Base-by-base conservation (phyloP, 2,329 filamentous ascomycete species). In the Stachybotrys echinatus region DNA sequence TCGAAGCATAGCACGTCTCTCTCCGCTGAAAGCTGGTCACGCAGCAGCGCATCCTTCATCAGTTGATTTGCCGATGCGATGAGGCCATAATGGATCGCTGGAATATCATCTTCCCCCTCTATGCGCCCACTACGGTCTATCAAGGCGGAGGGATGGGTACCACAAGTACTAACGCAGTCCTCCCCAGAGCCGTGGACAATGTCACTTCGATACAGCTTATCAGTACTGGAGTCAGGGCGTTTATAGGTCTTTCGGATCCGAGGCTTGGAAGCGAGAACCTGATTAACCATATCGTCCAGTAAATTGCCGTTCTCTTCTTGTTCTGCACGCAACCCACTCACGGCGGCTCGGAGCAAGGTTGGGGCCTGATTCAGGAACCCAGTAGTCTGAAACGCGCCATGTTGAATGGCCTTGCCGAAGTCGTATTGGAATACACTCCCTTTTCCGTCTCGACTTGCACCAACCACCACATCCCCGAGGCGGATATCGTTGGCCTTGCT, bases 401-500 rank as follows among this genome's bases (percentile, higher is more conserved):
- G 47, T 22, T 63, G 57, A 1, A 59, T 48, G 0, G 47, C 38
- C 40, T 62, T 63, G 12, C 59, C 59, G 39, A 48, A 59, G 47
- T 64, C 60, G 22, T 61, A 64, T 10, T 63, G 59, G 2, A 63
- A 47, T 2, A 65, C 61, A 2, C 55, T 53, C 5, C 58, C 53
- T 1, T 49, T 45, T 0, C 54, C 52, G 2, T 49, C 27, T 2
- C 23, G 4, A 4, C 42, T 43, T 7, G 39, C 20, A 31, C 59
- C 57, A 0, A 63, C 58, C 1, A 63, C 56, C 0, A 64, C 20
- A 42, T 64, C 60, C 0, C 62, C 62, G 0, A 64, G 57, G 3
- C 68, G 62, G 1, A 73, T 62, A n/a, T 73, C 67, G 22, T 66
- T 53, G 5, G 59, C 52, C 2, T 1, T 0, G 39, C 53, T 73